Conservation (phyloP, 306 rosid species). For the Cyamopsis tetragonoloba region DNA sequence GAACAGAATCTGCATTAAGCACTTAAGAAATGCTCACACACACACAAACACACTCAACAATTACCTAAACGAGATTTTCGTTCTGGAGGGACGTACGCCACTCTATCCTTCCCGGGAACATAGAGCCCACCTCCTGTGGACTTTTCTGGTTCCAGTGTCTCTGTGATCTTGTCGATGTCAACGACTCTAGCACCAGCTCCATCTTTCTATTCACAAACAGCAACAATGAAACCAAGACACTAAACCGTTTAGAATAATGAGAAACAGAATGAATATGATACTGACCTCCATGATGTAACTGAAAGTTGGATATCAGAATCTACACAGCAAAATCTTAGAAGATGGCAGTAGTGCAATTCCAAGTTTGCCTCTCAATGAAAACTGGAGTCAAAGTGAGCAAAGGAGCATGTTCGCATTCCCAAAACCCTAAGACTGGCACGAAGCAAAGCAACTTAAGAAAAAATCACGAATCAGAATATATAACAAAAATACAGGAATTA, state of each 20-base stretch:
- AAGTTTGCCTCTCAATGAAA: background rate
- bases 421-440: background rate
- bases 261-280: background rate
- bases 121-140: constrained; percentile 50
- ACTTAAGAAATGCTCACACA: background rate
- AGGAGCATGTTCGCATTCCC: background rate
- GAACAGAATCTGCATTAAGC: background rate
- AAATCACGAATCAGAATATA: too few species aligned
- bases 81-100: constrained; percentile 61
- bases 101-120: constrained; percentile 78
- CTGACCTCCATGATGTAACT: constrained; percentile 37
- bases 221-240: background rate
- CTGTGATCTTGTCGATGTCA: constrained; percentile 55
- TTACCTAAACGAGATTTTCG: constrained; percentile 78
- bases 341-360: background rate
- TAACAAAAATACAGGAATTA: too few species aligned
- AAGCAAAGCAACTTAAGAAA: too few species aligned
- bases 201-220: constrained; percentile 37
- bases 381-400: background rate
- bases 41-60: too few species aligned
- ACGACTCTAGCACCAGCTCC: constrained; percentile 37
- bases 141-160: constrained; percentile 62
- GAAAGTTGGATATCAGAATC: background rate
- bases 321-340: background rate
- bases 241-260: background rate